Base-by-base conservation (phyloP, 2,329 filamentous ascomycete genomes). In the Penicillium sp. region DNA sequence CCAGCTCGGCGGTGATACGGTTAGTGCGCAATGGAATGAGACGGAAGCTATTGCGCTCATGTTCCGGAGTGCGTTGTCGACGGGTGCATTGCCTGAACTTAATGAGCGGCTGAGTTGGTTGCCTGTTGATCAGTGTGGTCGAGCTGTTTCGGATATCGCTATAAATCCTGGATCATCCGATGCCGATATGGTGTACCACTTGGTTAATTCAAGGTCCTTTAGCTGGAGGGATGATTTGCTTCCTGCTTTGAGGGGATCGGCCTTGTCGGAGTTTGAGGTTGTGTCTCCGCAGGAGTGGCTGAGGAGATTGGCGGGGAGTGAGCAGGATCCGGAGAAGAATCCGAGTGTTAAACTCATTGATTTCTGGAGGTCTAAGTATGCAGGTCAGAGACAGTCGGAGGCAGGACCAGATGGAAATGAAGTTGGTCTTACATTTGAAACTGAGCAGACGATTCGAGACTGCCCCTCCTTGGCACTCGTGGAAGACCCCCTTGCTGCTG, bases 361-460 rank as follows among this genome's bases (percentile, higher is more conserved):
- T 44, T 84, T 81, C 68, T 84, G 83, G 59, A 64, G 69, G 9
- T 71, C 71, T 0, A 83, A 83, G 60, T 84, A 84, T 56, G 77
- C 35, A 3, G 28, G 19, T 11, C 17, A 22, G 9, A 2, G 5
- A 6, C 40, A 41, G 22, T 2, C 10, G 11, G 17, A 14, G 26
- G 3, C 44, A 46, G 16, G 36, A 11, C 5, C 25, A 36, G 11
- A 25, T 3, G 11, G 28, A 17, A 19, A 19, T 40, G 28, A 16
- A 19, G 46, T 6, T 3, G 53, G 53, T 9, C 55, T 63, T 40
- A 31, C 19, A 0, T 64, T 65, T 12, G 53, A 64, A 22, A 64
- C 61, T 16, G 31, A 28, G 8, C 36, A 42, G 8, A 65, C 63
- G 0, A 41, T 59, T 26, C 56, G 47, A 11, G 61, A 65, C 28